phyloP scores from a whole-genome alignment of 345 rosid genomes.

The Aquilaria sinensis region DNA sequence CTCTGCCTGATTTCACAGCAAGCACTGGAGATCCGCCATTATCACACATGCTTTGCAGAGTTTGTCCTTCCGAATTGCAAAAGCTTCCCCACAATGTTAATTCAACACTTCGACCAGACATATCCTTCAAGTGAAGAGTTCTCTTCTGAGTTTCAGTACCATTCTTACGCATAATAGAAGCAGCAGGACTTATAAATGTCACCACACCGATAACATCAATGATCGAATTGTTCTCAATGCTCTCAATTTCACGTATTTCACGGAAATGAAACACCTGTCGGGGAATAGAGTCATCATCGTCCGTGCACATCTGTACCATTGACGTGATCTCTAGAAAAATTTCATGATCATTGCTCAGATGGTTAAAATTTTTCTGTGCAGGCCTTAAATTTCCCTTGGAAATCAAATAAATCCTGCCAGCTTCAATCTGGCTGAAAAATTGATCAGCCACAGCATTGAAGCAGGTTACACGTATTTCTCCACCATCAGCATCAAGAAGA shows the following conservation, averaged over 20 bases:
- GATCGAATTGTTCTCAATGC: constrained; percentile 54
- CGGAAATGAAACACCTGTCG: constrained; percentile 68
- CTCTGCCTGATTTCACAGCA: constrained; percentile 70
- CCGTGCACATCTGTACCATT: constrained; percentile 55
- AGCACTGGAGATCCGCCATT: constrained; percentile 72
- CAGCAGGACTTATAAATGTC: constrained; percentile 43
- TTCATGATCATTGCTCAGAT: constrained; percentile 77
- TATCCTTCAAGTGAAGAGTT: constrained; percentile 71
- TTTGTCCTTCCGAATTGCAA: constrained; percentile 70
- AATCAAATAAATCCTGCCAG: constrained; percentile 70
- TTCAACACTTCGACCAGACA: constrained; percentile 80
- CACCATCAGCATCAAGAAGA: constrained; percentile 84
- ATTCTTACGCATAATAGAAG: constrained; percentile 65
- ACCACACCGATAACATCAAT: constrained; percentile 77
- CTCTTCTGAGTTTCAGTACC: constrained; percentile 78
- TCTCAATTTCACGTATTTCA: constrained; percentile 58
- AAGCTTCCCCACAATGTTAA: constrained; percentile 86
- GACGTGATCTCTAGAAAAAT: constrained; percentile 58
- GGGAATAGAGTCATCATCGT: constrained; percentile 71
- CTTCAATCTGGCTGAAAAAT: constrained; percentile 69
- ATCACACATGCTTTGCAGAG: constrained; percentile 66
- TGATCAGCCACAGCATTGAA: constrained; percentile 82
- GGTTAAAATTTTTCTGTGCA: constrained; percentile 82
- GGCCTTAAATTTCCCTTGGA: constrained; percentile 75
- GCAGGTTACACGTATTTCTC: constrained; percentile 94